Conservation (phyloP, 345 rosid species). For the Carallia pectinifolia region DNA sequence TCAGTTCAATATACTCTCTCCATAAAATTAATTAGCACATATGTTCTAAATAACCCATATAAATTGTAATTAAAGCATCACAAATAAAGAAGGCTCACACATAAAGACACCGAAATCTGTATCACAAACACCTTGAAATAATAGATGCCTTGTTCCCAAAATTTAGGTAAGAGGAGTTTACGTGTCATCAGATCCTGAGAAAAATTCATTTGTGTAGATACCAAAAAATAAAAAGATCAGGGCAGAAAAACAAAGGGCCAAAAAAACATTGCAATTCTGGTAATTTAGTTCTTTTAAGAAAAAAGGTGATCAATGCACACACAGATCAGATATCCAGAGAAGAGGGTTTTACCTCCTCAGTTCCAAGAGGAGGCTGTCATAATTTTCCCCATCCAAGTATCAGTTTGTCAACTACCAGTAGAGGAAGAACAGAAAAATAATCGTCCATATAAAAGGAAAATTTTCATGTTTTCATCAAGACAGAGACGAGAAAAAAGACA, state of each 20-base stretch:
- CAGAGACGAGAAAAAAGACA: neutral
- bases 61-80: too few relatives aligned
- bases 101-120: too few relatives aligned
- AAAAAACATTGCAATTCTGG: neutral
- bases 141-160: too few relatives aligned
- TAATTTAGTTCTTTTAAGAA: constrained; percentile 1
- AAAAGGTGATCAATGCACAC: neutral
- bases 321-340: neutral
- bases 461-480: neutral
- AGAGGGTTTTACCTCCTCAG: constrained; percentile 56
- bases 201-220: too few relatives aligned
- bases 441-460: neutral
- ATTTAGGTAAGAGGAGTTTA: too few relatives aligned
- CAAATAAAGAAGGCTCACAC: too few relatives aligned
- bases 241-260: neutral
- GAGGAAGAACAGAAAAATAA: neutral
- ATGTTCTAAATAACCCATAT: too few relatives aligned
- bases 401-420: constrained; percentile 67
- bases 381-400: constrained; percentile 92
- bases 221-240: too few relatives aligned
- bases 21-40: too few relatives aligned
- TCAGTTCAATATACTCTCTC: too few relatives aligned
- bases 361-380: constrained; percentile 73
- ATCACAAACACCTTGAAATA: too few relatives aligned
- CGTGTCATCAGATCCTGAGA: too few relatives aligned